A percentile compares a stretch with the other conserved stretches of the same genome.
phyloP scores from a whole-genome alignment of 805 yeast species.

The Cyberlindnera misumaiensis region DNA sequence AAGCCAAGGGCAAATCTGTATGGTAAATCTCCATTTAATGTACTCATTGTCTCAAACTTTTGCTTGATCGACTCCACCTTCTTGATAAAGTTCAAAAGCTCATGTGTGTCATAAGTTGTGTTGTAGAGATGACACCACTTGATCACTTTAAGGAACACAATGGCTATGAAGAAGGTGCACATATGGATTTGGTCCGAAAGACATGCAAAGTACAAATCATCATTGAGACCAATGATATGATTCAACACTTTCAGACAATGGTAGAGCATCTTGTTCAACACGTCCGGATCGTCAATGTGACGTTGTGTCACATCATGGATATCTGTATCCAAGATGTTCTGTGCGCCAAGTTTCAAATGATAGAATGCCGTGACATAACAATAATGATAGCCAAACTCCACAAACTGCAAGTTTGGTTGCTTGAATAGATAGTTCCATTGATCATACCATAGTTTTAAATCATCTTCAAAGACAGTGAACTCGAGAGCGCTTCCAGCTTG shows the following conservation, averaged over 20 bases:
- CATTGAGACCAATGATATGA: slow-evolving; percentile 21
- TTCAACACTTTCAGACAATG: slow-evolving; percentile 21
- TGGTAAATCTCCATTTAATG: slow-evolving; percentile 16
- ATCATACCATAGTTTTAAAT: slow-evolving; percentile 52
- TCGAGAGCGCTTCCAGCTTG: slow-evolving; percentile 29
- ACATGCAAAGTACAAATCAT: slow-evolving; percentile 55
- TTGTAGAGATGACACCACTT: slow-evolving; percentile 19
- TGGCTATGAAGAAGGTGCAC: slow-evolving; percentile 18
- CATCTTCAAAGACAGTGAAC: slow-evolving; percentile 35
- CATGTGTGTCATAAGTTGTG: slow-evolving; percentile 14
- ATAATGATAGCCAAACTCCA: slow-evolving; percentile 63
- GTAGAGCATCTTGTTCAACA: slow-evolving; percentile 20
- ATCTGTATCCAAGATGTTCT: slow-evolving; percentile 7
- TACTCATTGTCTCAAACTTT: slow-evolving; percentile 14
- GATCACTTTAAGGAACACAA: slow-evolving; percentile 19
- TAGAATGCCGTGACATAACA: slow-evolving; percentile 45
- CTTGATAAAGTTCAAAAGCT: slow-evolving; percentile 13
- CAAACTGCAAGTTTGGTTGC: slow-evolving; percentile 69
- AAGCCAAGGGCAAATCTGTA: slow-evolving; percentile 15
- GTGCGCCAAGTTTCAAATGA: slow-evolving; percentile 26
- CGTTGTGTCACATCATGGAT: slow-evolving; percentile 10
- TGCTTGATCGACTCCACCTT: slow-evolving; percentile 14
- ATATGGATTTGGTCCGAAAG: slow-evolving; percentile 68
- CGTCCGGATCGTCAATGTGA: slow-evolving; percentile 15
- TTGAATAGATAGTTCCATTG: slow-evolving; percentile 65